Evolutionary conservation across 1,139 yeast genomes (phyloP), one percentile per base, ranked within the genome.

Genomic region (Sporopachydermia cereana): DNA sequence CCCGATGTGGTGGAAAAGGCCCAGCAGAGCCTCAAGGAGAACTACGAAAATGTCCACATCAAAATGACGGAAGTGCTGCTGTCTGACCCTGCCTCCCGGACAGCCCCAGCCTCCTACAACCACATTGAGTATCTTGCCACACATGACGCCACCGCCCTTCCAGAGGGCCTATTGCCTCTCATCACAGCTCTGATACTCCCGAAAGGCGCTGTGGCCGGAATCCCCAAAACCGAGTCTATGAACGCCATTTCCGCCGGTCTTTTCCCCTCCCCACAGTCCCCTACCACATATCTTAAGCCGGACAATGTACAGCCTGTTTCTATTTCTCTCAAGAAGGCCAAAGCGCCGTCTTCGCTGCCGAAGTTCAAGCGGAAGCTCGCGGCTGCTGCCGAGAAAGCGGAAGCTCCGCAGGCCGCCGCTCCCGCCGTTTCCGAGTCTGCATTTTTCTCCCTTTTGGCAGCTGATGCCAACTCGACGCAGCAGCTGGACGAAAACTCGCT

Each of bases 11-110:
- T 79, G 22, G 71, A 66, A 42, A 45, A 53, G 2, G 59, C 65
- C 43, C 73, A 76, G 53, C 55, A 58, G 29, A 44, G 47, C 39
- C 57, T 61, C 36, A 56, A 57, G 22, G 46, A 52, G 14, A 51
- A 54, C 12, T 53, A 53, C 25, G 57, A 48, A 44, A 44, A 29
- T 36, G 51, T 59, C 20, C 54, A 51, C n/a, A 54, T 76, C 22
- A 68, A 79, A 53, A 73, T 85, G 45, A 74, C 84, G 43, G 91
- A 84, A 58, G 69, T 93, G 48, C 74, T 85, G 36, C 76, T 83
- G 34, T 71, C 67, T 41, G 72, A 71, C 3, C 73, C 72, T 16
- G 77, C 79, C n/a, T 61, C 60, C 41, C 63, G 83, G 42, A 65
- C 66, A 1, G 54, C 60, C 2, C 60, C 62, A 34, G 12, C 39